Evolutionary conservation across 176 grass and related monocot species (phyloP), one percentile per base, ranked within the genome.

Genomic region (Rhynchospora pubera): DNA sequence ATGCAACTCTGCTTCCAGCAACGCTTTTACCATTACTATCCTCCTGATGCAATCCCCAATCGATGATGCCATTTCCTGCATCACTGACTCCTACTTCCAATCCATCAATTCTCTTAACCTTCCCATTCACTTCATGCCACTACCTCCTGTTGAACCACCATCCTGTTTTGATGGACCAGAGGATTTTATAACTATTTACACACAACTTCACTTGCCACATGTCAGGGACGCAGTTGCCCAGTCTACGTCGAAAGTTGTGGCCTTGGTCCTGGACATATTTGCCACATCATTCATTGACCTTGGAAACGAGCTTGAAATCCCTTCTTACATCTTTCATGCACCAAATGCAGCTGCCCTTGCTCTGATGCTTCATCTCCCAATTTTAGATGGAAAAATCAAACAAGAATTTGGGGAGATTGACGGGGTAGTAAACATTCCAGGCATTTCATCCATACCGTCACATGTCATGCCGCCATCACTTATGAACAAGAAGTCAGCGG

Each of bases 251-350:
- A 76, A 21, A 6, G 58, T 74, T 43, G 86, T 83, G 39, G 65
- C 78, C 9, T 79, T 93, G 64, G 82, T 93, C 26, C 5, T 93
- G 1, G 91, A 93, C 82, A 75, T 88, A 19, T 91, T 93, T 79
- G 87, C 81, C 21, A 91, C 91, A 11, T 30, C 79, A 28, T 53
- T 85, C 32, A 44, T 93, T 14, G 89, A 91, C 57, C 89, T 44
- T 0, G 81, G 69, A 15, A 75, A 62, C 2, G 86, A 71, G 43
- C 51, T 87, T 50, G 79, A 8, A 24, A 80, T 93, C 21, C 86
- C 89, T 55, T 53, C 81, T 0, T 93, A 93, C 53, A 83, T 93
- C 9, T 93, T 88, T 79, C 90, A 86, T 84, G 80, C 19, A 10
- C 24, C 59, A 62, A 62, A 24, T 62, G 59, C 59, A 23, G 59